Evolutionary conservation across 2,329 filamentous ascomycete species (phyloP).

Genomic region (Alternaria novae-zelandiae): DNA sequence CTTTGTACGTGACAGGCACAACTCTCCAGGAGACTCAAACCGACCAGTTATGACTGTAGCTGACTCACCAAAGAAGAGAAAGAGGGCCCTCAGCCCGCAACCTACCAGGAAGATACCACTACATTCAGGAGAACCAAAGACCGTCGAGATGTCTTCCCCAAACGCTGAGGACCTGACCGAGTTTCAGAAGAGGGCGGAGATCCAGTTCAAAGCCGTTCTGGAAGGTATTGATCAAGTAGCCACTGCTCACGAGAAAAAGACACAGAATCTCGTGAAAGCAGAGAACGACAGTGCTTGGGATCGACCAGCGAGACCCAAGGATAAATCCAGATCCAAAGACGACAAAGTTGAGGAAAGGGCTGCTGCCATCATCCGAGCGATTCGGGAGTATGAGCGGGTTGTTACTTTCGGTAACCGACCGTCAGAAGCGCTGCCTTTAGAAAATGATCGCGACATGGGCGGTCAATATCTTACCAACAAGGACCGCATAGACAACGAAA

Average conservation of each 20-base stretch:
- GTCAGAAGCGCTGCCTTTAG: constrained; percentile 50
- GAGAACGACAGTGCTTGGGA: constrained; percentile 49
- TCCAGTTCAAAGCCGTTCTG: neutral
- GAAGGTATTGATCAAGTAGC: neutral
- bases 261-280: constrained; percentile 33
- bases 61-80: constrained; percentile 46
- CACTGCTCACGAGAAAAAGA: constrained; percentile 26
- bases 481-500: constrained; percentile 55
- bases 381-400: constrained; percentile 53
- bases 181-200: neutral
- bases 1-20: constrained; percentile 41
- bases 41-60: constrained; percentile 34
- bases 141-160: constrained; percentile 1
- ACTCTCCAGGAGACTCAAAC: constrained; percentile 29
- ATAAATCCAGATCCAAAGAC: constrained; percentile 9
- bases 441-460: constrained; percentile 53
- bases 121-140: constrained; percentile 15
- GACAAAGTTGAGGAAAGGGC: constrained; percentile 40
- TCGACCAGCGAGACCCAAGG: constrained; percentile 28
- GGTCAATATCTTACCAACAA: constrained; percentile 56
- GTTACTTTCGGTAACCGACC: constrained; percentile 52
- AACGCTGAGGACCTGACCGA: neutral
- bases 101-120: constrained; percentile 19
- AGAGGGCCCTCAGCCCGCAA: constrained; percentile 31
- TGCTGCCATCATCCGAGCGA: constrained; percentile 41